Evolutionary conservation across 2,329 filamentous ascomycete species (phyloP).

Genomic region (Epichloe elymi): DNA sequence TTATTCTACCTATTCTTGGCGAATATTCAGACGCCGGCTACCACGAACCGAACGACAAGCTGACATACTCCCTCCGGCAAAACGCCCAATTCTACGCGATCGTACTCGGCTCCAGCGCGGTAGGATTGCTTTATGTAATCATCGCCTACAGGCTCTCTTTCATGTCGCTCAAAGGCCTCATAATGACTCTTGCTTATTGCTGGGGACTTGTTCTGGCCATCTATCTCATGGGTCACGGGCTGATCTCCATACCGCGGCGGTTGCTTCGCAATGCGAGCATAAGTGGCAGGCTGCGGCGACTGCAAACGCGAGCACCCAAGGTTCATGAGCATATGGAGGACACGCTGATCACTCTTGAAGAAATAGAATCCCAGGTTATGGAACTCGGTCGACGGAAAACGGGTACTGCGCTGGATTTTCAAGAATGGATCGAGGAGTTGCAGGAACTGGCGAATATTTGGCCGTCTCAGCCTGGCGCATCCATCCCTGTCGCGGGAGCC

Average conservation of each 20-base stretch:
- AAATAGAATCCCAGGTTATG: conserved; percentile 66
- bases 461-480: conserved; percentile 40
- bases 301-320: conserved; percentile 69
- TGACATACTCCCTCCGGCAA: conserved; percentile 71
- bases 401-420: conserved; percentile 60
- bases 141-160: conserved; percentile 62
- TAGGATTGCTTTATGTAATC: conserved; percentile 74
- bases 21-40: conserved; percentile 94
- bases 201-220: conserved; percentile 88
- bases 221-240: conserved; percentile 92
- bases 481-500: conserved; percentile 27
- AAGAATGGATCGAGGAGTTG: conserved; percentile 94
- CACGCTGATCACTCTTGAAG: conserved; percentile 64
- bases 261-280: conserved; percentile 71
- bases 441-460: conserved; percentile 61
- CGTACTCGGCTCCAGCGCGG: conserved; percentile 53
- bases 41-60: conserved; percentile 66
- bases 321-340: conserved; percentile 82
- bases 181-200: conserved; percentile 91
- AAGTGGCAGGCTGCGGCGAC: conserved; percentile 55
- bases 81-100: conserved; percentile 86
- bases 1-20: conserved; percentile 81
- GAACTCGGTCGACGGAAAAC: conserved; percentile 72
- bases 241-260: conserved; percentile 77
- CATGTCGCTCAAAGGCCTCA: conserved; percentile 61